Base-by-base conservation (phyloP, 208 protist species). In the Crithidia sp. region DNA sequence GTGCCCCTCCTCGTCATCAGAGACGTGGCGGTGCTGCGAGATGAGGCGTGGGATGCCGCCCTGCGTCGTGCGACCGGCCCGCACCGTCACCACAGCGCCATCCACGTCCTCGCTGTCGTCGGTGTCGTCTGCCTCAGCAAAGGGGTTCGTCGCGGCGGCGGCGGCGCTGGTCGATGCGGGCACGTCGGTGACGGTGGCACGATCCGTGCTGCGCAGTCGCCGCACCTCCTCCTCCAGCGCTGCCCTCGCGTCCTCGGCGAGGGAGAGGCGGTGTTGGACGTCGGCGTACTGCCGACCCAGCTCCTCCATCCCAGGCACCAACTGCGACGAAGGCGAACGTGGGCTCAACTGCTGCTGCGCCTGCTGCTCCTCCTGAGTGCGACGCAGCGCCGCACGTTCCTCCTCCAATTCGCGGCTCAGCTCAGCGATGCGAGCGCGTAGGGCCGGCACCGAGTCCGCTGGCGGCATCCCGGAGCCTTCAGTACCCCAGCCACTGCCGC, bases 271-370 rank as follows among this genome's bases (percentile, higher is more conserved):
- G 39, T 73, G 74, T 54, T 79, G 74, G 5, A 71, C 56, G 7
- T 81, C 77, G 2, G 72, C 81, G 55, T 76, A 81, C 56, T 80
- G 73, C 17, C 79, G 69, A 16, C 71, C 67, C 14, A 82, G 41
- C 52, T 77, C 72, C 65, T 84, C 68, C 81, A 86, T 84, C 16
- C 67, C 70, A 6, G 71, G 71, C 62, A 77, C 53, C 67, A 75
- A 55, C 39, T 54, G 50, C n/a, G 61, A 52, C 12, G 53, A 55
- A 40, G 16, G 50, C 40, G 40, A 44, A 6, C 7, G 36, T 12
- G 45, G 39, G 9, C 14, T 36, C 3, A 0, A 2, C 36, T 67
- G 49, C 14, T 59, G 47, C 37, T 59, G 39, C 40, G 47, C 6
- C 10, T 28, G 41, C 59, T 14, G 8, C 5, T 39, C 41, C 17